Evolutionary conservation across 1,139 yeast genomes (phyloP).

Genomic region (Diutina siamensis): DNA sequence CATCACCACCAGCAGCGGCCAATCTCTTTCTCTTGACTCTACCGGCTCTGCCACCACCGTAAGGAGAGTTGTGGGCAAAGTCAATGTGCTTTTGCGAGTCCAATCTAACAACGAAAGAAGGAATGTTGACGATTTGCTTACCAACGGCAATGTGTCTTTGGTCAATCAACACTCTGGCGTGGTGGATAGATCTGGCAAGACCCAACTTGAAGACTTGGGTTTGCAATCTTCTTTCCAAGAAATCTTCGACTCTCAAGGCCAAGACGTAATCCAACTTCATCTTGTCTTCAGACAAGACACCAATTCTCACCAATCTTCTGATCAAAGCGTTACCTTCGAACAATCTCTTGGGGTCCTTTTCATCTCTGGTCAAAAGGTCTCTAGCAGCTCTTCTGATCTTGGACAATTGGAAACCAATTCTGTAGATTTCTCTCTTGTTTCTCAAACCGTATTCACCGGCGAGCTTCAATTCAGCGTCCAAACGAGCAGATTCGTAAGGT

Average conservation of each 20-base stretch:
- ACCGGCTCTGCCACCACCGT: conserved; percentile 99
- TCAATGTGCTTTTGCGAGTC: conserved; percentile 99
- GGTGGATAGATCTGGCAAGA: conserved; percentile 99
- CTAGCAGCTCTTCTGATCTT: conserved; percentile 99
- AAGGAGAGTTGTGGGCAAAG: conserved; percentile 97
- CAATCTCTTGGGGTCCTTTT: conserved; percentile 99
- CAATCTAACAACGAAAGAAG: conserved; percentile 99
- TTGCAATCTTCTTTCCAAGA: conserved; percentile 99
- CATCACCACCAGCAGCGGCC: conserved; percentile 52
- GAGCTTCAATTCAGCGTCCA: conserved; percentile 97
- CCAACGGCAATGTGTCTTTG: conserved; percentile 99
- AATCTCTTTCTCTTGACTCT: conserved; percentile 98
- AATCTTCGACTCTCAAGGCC: conserved; percentile 96
- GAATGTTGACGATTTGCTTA: conserved; percentile 97
- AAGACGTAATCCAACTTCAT: conserved; percentile 99
- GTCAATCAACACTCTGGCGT: conserved; percentile 97
- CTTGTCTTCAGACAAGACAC: conserved; percentile 98
- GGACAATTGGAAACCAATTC: conserved; percentile 97
- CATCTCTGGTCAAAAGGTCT: conserved; percentile 98
- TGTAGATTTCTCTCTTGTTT: conserved; percentile 99
- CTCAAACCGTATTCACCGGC: conserved; percentile 99
- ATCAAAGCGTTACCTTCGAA: conserved; percentile 99
- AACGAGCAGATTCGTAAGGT: conserved; percentile 98
- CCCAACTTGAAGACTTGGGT: conserved; percentile 99
- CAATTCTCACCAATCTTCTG: conserved; percentile 95